Conservation (phyloP, 139 green algal species). For the Chlamydomonas incerta region DNA sequence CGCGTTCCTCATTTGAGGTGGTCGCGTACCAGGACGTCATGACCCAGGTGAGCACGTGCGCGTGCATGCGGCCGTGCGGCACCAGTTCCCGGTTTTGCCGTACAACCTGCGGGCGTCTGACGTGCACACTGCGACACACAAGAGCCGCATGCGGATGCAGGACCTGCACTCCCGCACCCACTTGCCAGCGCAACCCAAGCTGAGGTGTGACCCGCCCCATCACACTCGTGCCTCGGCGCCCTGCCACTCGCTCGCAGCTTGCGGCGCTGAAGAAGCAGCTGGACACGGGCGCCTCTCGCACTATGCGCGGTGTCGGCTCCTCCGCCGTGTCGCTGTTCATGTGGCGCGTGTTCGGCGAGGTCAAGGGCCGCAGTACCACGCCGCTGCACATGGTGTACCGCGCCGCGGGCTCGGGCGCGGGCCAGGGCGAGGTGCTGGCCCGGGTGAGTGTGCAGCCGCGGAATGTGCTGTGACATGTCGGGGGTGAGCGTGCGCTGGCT, state of each 20-base stretch:
- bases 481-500: no score
- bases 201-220: no score
- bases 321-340: conserved; percentile 47
- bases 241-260: no score
- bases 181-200: no score
- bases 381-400: conserved; percentile 50
- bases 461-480: no score
- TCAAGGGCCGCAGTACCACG: conserved; percentile 12
- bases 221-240: no score
- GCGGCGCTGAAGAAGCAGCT: background rate
- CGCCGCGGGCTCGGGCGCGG: background rate
- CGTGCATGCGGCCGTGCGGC: no score
- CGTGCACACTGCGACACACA: no score
- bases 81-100: no score
- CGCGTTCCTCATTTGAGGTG: conserved; percentile 4
- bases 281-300: background rate
- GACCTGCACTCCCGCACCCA: no score
- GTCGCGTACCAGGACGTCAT: background rate
- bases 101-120: no score
- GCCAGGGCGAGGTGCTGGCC: conserved; percentile 13
- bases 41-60: background rate
- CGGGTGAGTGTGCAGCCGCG: background rate
- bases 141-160: no score
- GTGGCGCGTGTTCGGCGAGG: conserved; percentile 42
- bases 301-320: conserved; percentile 44